Evolutionary conservation across 2,329 filamentous ascomycete species (phyloP).

Genomic region (Penicillium sp.): DNA sequence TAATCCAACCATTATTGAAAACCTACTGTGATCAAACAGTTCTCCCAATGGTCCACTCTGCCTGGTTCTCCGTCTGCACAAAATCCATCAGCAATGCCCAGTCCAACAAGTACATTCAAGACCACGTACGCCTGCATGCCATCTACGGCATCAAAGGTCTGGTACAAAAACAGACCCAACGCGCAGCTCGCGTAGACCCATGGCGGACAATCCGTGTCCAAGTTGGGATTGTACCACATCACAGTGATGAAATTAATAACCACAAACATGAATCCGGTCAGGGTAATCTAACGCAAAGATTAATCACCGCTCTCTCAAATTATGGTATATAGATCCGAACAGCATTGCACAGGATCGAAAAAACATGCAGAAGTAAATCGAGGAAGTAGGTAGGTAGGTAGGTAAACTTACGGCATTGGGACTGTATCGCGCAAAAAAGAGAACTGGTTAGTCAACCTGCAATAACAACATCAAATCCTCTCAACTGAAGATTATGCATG

Average conservation of each 20-base stretch:
- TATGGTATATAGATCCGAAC: neutral
- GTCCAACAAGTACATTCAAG: neutral
- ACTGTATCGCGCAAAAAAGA: conserved; percentile 25
- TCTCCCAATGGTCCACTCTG: conserved; percentile 94
- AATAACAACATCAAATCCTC: neutral
- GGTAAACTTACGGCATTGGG: conserved; percentile 50
- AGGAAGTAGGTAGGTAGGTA: neutral
- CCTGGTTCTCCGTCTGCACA: conserved; percentile 70
- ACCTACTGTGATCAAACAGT: conserved; percentile 85
- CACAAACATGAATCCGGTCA: conserved; percentile 87
- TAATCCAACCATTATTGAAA: neutral
- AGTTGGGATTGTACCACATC: conserved; percentile 91
- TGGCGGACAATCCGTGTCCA: conserved; percentile 87
- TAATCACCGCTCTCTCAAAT: neutral
- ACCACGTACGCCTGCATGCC: conserved; percentile 79
- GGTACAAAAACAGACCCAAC: conserved; percentile 86
- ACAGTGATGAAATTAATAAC: conserved; percentile 85
- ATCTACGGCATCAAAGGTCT: conserved; percentile 97
- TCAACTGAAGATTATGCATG: neutral
- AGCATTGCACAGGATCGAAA: neutral
- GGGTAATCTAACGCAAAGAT: conserved; percentile 63
- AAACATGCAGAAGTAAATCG: neutral
- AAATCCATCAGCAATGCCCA: conserved; percentile 6
- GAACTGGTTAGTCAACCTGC: conserved; percentile 7
- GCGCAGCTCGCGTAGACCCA: conserved; percentile 98